Base-by-base conservation (phyloP, 2,329 filamentous ascomycete genomes). In the Gnomoniopsis sp. region DNA sequence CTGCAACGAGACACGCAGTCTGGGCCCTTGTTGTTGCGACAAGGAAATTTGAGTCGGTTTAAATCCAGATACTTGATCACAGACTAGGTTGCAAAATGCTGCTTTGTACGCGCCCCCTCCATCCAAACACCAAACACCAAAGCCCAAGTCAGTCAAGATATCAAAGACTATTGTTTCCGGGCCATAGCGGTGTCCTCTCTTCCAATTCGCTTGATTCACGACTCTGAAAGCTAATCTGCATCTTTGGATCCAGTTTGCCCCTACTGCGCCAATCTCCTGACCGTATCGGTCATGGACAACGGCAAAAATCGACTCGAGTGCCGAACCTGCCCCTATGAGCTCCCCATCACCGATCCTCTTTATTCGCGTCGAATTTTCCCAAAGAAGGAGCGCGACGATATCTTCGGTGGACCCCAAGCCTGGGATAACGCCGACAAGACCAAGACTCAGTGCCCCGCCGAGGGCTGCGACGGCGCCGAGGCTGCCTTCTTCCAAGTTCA, bases 401-500 rank as follows among this genome's bases (percentile, higher is more conserved):
- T 98, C 52, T 88, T 98, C 69, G 95, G 95, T 60, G 93, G 93
- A 0, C 87, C 89, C 19, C 89, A 89, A 53, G 89, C 90, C 48
- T 97, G 92, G 89, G 90, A 92, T 67, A 96, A 96, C 71, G 92
- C 93, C 60, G 89, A 96, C 71, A 93, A 92, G 81, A 86, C 87
- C 33, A 79, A 83, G 58, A 89, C 89, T 51, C 90, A 95, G 81
- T 99, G 95, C 74, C 86, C 90, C 26, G 87, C 87, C 63, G 87
- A 92, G 44, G 82, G 82, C 58, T 99, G 95, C 79, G 82, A 90
- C 69, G 91, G 91, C 63, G 82, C 86, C 61, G 86, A 91, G 77
- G 95, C 95, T 3, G 96, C 93, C 64, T 98, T 93, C 79, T 96
- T 93, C 79, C 91, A 96, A 80, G 87, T 98, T 67, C 95, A 99